Evolutionary conservation across 1,139 yeast species (phyloP).

Genomic region (Blastobotrys arbuscula): DNA sequence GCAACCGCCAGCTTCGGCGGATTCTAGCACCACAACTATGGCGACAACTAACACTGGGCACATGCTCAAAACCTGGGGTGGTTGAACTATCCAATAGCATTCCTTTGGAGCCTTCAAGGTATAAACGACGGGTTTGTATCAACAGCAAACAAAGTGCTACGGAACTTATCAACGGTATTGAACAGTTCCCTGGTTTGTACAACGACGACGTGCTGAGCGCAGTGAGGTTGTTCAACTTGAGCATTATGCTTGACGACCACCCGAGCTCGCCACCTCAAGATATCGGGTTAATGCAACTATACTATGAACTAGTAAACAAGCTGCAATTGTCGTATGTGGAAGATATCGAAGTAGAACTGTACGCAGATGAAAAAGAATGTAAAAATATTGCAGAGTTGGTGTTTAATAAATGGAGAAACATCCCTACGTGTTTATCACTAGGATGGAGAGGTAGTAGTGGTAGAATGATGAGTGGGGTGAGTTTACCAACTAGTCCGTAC

Average conservation of each 20-base stretch:
- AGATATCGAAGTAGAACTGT: slow-evolving; percentile 9
- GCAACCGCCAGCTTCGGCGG: background rate
- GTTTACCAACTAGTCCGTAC: background rate
- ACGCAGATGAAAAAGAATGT: slow-evolving; percentile 10
- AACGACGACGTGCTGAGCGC: background rate
- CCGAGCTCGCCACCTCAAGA: slow-evolving; percentile 7
- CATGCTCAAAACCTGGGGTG: slow-evolving; percentile 6
- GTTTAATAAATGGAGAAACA: background rate
- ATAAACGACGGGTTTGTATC: slow-evolving; percentile 6
- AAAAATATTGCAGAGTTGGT: slow-evolving; percentile 1
- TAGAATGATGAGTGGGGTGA: background rate
- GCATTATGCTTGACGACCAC: slow-evolving; percentile 7
- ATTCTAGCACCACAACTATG: slow-evolving; percentile 7
- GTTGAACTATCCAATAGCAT: slow-evolving; percentile 6
- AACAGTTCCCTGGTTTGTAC: slow-evolving; percentile 1
- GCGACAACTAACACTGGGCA: slow-evolving; percentile 8
- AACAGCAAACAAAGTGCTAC: background rate
- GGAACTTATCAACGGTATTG: background rate
- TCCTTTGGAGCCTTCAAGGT: slow-evolving; percentile 7
- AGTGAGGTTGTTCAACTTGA: slow-evolving; percentile 5
- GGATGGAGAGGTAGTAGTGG: slow-evolving; percentile 4
- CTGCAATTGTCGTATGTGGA: background rate
- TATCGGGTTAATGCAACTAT: slow-evolving; percentile 1
- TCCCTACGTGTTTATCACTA: slow-evolving; percentile 1
- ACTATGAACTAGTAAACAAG: background rate